Evolutionary conservation across 768 basidiomycete species (phyloP), one percentile per base, ranked within the genome.

Genomic region (Crepidotus variabilis): DNA sequence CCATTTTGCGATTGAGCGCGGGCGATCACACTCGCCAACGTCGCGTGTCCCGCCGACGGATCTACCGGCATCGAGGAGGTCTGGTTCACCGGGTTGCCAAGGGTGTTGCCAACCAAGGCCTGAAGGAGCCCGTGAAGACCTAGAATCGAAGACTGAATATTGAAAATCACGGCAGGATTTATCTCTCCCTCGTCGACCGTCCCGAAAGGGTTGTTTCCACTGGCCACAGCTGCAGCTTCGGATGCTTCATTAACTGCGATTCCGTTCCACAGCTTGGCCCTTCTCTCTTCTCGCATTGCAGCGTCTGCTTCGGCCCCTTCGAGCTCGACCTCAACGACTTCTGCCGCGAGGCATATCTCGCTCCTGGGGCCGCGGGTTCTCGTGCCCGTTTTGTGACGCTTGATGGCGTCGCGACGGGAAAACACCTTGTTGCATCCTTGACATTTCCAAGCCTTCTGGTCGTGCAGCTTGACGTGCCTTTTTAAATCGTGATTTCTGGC

Each of bases 401-500:
- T 88, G 65, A 91, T 86, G 2, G 89, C 89, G 66, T 92, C 90
- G 46, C 86, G 77, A n/a, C 86, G 72, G 1, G 87, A 87, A 65
- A 91, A 92, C 20, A 86, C 72, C 69, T 88, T 90, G 47, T 78
- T 79, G 64, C 90, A 92, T 2, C 87, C 89, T 35, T 72, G 76
- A 63, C 90, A 92, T 61, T 85, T 81, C 82, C 82, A 92, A 22
- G 85, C 87, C 59, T 80, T 87, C 61, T 79, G 82, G 57, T 86
- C 87, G 67, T 92, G 90, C 36, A 87, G 71, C 62, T 82, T 83
- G 50, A 80, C 65, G 67, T 92, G 90, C n/a, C 90, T 81, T 70
- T 88, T 90, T 48, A 90, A 76, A 67, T 91, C 90, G 60, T 91
- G 89, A 59, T 87, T 88, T 49, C 90, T 81, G 2, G 85, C 83